Evolutionary conservation across 345 rosid genomes (phyloP).

Genomic region (Boechera stricta): DNA sequence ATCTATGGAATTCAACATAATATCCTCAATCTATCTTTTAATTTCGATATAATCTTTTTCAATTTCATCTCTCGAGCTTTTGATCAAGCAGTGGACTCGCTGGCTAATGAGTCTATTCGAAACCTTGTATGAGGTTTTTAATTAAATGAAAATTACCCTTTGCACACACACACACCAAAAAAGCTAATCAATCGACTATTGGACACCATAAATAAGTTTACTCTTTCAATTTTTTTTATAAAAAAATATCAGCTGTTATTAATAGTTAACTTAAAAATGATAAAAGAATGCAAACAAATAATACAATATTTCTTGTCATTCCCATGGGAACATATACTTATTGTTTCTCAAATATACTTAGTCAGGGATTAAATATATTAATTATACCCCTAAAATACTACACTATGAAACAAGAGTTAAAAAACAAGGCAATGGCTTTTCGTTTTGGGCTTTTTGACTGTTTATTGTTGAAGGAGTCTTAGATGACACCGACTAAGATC

Average conservation of each 20-base stretch:
- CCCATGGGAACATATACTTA: neutral
- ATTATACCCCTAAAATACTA: too few relatives aligned
- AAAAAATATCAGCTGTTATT: neutral
- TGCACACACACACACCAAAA: too few relatives aligned
- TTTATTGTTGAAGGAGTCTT: neutral
- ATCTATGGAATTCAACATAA: too few relatives aligned
- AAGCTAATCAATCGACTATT: neutral
- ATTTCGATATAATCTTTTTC: too few relatives aligned
- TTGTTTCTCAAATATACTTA: neutral
- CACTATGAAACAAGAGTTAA: neutral
- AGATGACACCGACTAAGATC: slow-evolving; percentile 2
- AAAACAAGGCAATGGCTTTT: neutral
- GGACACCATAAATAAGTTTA: neutral
- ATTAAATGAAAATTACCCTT: too few relatives aligned
- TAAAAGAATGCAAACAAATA: neutral
- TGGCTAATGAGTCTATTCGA: accelerated
- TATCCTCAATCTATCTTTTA: too few relatives aligned
- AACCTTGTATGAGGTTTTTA: too few relatives aligned
- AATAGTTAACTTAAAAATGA: neutral
- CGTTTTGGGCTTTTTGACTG: slow-evolving; percentile 3
- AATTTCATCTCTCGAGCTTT: too few relatives aligned
- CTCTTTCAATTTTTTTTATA: neutral
- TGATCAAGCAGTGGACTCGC: too few relatives aligned
- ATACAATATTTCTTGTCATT: neutral
- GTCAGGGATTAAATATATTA: neutral